Evolutionary conservation across 345 rosid species (phyloP).

Genomic region (Salix brachista): DNA sequence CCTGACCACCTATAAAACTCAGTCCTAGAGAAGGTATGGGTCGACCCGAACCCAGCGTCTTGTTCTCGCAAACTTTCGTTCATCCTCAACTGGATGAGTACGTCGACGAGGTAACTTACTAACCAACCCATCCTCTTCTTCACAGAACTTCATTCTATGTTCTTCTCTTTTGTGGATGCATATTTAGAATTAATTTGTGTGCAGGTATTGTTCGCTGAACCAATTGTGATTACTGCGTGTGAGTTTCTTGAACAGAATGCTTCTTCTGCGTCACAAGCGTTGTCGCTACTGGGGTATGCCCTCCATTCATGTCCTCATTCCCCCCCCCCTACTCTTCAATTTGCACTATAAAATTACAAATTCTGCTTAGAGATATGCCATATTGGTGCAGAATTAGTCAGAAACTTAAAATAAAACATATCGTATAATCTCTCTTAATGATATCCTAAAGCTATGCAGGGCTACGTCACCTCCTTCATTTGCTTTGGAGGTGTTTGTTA

Average conservation of each 20-base stretch:
- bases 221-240: constrained; percentile 84
- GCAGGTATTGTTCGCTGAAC: constrained; percentile 93
- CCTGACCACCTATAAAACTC: not conserved
- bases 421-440: not conserved
- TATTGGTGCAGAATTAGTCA: too few species aligned
- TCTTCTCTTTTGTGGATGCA: not conserved
- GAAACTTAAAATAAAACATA: not conserved
- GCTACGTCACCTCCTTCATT: constrained; percentile 98
- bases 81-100: constrained; percentile 95
- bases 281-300: constrained; percentile 76
- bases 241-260: constrained; percentile 93
- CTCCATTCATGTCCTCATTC: not conserved
- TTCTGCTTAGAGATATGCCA: not conserved
- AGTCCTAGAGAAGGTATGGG: constrained; percentile 44
- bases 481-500: constrained; percentile 97
- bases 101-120: constrained; percentile 72
- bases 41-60: constrained; percentile 87
- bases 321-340: too few species aligned
- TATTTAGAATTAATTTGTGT: not conserved
- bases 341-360: too few species aligned
- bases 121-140: not conserved
- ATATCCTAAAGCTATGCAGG: constrained; percentile 32
- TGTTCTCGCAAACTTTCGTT: constrained; percentile 88
- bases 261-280: constrained; percentile 72
- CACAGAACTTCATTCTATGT: not conserved